A percentile compares a stretch with the other conserved stretches of the same genome.
These are phyloP conservation scores for Cladosporium phlei DNA, from an alignment of 2,329 filamentous ascomycete species.

Conservation along the genomic window DNA sequence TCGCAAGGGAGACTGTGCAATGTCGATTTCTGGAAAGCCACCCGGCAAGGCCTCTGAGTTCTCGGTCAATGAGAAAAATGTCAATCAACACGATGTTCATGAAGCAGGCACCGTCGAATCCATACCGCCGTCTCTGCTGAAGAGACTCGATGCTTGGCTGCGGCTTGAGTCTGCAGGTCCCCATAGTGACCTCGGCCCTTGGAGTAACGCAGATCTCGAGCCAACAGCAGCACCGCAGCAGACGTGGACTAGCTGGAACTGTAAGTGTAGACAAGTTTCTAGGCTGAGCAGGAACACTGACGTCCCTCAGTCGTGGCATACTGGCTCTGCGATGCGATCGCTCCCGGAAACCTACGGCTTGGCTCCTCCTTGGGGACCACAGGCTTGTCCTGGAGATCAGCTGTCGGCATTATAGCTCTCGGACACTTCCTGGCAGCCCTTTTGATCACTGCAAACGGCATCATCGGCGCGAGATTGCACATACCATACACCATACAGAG, in stretches of 20 bases:
- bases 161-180: neutral
- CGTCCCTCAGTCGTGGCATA: conserved; percentile 17
- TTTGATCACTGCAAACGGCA: conserved; percentile 54
- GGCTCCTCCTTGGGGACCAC: conserved; percentile 46
- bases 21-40: neutral
- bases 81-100: neutral
- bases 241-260: conserved; percentile 18
- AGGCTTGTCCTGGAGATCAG: conserved; percentile 53
- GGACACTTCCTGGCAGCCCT: conserved; percentile 50
- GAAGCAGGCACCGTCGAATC: neutral
- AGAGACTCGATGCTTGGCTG: neutral
- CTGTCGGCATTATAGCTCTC: conserved; percentile 48
- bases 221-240: conserved; percentile 15
- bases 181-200: neutral
- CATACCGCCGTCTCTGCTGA: neutral
- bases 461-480: conserved; percentile 45
- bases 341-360: conserved; percentile 25
- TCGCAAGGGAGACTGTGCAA: neutral
- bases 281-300: neutral
- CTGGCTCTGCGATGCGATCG: conserved; percentile 24
- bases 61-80: neutral
- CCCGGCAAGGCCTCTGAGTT: neutral
- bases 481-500: conserved; percentile 30
- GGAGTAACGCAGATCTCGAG: conserved; percentile 18
- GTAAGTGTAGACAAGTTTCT: conserved; percentile 4